Evolutionary conservation across 495 filamentous ascomycete genomes (phyloP), one percentile per base, ranked within the genome.

Genomic region (Clohesyomyces aquaticus): DNA sequence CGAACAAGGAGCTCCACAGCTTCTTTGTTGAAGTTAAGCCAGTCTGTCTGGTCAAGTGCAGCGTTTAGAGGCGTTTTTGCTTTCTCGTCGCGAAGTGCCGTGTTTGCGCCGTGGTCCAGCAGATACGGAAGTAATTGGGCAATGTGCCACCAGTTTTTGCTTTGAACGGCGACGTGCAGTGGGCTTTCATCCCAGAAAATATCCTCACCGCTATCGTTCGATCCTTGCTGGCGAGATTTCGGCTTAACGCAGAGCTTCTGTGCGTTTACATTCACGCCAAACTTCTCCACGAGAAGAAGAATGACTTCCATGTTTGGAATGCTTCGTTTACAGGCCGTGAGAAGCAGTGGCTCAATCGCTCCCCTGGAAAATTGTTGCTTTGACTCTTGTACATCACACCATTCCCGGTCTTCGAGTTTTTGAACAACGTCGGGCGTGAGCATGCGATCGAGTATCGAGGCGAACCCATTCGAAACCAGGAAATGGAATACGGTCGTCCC

Each of bases 241-340:
- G 43, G 43, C 18, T 42, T 9, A 42, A 9, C 19, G 19, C 22
- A 10, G 9, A 16, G 48, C 19, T 51, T 14, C 48, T 28, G 48
- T 4, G 19, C 55, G 52, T 77, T 74, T 12, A 77, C 70, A 56
- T 81, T 68, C 1, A 75, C 76, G 23, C 65, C 55, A 46, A 70
- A 75, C 25, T 66, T 72, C 43, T 80, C 76, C 10, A 81, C 76
- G 3, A 82, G 67, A 6, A 79, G 47, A 42, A 73, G 69, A 22
- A 81, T 66, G 0, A 80, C 61, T 0, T 78, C 73, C 50, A 81
- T 67, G 61, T 80, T 82, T 0, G 80, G 77, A 1, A 76, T 61
- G 0, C 65, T 55, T 21, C 75, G 70, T 21, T 68, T 49, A 8
- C 65, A 69, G 18, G 75, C 74, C n/a, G 53, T 57, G 6, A 77